Conservation (phyloP, 805 yeast genomes). For the Saturnispora quitensis region DNA sequence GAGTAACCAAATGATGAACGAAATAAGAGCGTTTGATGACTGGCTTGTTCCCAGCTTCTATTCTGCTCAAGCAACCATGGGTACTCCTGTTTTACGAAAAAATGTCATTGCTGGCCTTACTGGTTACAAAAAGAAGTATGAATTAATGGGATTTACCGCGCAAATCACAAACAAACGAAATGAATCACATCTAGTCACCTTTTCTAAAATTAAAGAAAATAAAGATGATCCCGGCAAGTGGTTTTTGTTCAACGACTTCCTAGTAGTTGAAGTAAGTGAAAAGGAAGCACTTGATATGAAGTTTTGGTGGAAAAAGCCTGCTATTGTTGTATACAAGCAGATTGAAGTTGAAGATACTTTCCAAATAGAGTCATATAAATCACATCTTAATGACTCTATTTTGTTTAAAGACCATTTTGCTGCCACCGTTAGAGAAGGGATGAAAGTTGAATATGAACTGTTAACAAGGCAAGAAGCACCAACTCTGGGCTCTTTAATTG, state of each 20-base stretch:
- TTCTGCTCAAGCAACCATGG: conserved; percentile 21
- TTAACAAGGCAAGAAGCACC: conserved; percentile 67
- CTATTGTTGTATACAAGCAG: conserved; percentile 56
- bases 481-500: conserved; percentile 63
- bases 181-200: conserved; percentile 50
- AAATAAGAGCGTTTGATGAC: conserved; percentile 37
- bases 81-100: conserved; percentile 21
- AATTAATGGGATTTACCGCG: conserved; percentile 61
- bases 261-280: conserved; percentile 67
- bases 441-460: conserved; percentile 56
- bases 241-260: conserved; percentile 85
- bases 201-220: conserved; percentile 11
- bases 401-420: conserved; percentile 71
- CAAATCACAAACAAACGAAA: conserved; percentile 50
- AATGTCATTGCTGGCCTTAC: conserved; percentile 18
- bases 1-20: conserved; percentile 43
- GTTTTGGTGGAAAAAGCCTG: conserved; percentile 78
- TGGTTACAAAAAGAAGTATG: conserved; percentile 35
- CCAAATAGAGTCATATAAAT: conserved; percentile 43
- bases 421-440: conserved; percentile 49
- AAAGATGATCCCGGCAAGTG: conserved; percentile 33
- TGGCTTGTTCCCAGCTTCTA: conserved; percentile 62
- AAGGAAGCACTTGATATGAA: conserved; percentile 69
- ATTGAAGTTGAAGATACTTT: conserved; percentile 33
- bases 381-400: conserved; percentile 49